A percentile compares a stretch with the other conserved stretches of the same genome.
Conservation (phyloP, 2,329 filamentous ascomycete species). For the Ceratocystis alfenasii region DNA sequence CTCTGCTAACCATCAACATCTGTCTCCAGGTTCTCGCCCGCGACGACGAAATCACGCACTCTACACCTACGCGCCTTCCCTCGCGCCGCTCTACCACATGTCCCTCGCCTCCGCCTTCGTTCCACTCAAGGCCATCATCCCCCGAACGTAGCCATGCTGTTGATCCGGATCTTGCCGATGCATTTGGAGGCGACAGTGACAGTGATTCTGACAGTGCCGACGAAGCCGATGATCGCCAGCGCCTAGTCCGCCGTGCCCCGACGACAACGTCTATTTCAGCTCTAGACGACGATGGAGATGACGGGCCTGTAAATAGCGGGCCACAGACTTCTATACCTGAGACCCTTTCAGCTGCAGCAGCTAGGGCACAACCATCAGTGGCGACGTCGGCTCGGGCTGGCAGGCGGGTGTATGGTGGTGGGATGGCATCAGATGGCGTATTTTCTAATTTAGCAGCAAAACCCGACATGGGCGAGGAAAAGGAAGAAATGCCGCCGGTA, state of each 20-base stretch:
- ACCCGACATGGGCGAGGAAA: conserved; percentile 60
- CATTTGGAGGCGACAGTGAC: conserved; percentile 75
- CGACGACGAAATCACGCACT: conserved; percentile 36
- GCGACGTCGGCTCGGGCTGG: neutral
- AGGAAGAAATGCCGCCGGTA: conserved; percentile 89
- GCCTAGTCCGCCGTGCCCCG: conserved; percentile 55
- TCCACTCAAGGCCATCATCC: conserved; percentile 68
- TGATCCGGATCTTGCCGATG: conserved; percentile 76
- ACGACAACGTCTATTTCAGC: conserved; percentile 21
- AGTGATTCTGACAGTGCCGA: conserved; percentile 42
- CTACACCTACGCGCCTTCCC: conserved; percentile 31
- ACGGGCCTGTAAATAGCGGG: conserved; percentile 17
- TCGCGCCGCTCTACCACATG: conserved; percentile 34
- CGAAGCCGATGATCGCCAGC: conserved; percentile 69
- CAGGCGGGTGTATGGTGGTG: conserved; percentile 50
- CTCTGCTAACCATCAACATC: conserved; percentile 11
- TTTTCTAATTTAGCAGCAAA: conserved; percentile 92
- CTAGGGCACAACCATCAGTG: neutral
- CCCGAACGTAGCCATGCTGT: conserved; percentile 38
- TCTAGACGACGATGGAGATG: conserved; percentile 18
- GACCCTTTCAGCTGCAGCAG: neutral
- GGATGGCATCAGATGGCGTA: conserved; percentile 79
- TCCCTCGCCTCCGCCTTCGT: conserved; percentile 65
- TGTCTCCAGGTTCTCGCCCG: conserved; percentile 43
- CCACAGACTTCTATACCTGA: conserved; percentile 23